phyloP scores from a whole-genome alignment of 2,329 filamentous ascomycete genomes.

The Blastomyces parvus region DNA sequence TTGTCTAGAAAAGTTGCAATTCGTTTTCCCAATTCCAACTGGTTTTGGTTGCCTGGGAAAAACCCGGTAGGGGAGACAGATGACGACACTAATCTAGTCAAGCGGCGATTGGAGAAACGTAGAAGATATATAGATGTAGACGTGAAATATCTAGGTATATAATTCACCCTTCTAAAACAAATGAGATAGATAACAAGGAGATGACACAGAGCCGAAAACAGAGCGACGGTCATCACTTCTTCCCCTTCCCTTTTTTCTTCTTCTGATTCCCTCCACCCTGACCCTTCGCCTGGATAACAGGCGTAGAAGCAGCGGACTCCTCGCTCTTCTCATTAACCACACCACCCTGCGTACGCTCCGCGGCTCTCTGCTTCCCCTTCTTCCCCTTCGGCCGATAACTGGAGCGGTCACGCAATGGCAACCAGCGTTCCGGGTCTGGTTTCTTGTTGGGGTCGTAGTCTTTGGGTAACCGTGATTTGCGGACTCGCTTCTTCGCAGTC shows the following conservation, averaged over 20 bases:
- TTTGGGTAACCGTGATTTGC: conserved; percentile 40
- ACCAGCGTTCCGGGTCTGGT: conserved; percentile 83
- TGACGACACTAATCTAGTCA: not conserved
- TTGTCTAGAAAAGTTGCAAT: too few relatives aligned
- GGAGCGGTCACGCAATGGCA: conserved; percentile 80
- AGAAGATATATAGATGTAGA: not conserved
- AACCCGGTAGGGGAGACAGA: not conserved
- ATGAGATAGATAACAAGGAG: not conserved
- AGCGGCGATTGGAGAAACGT: not conserved
- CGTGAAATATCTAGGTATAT: not conserved
- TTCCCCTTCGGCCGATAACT: conserved; percentile 83
- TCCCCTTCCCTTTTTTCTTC: conserved; percentile 45
- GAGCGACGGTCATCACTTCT: conserved; percentile 26
- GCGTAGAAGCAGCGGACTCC: conserved; percentile 34
- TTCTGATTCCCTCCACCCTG: conserved; percentile 31
- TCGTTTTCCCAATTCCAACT: too few relatives aligned
- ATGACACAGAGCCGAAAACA: not conserved
- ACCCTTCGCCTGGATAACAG: conserved; percentile 23
- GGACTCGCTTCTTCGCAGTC: conserved; percentile 32
- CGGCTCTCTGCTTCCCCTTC: conserved; percentile 77
- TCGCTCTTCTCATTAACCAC: conserved; percentile 63
- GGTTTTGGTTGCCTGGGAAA: not conserved
- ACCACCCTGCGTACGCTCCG: conserved; percentile 76
- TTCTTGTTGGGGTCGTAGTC: conserved; percentile 61
- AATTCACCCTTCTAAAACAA: not conserved